Base-by-base conservation (phyloP, 345 rosid genomes). In the Conringia planisiliqua region DNA sequence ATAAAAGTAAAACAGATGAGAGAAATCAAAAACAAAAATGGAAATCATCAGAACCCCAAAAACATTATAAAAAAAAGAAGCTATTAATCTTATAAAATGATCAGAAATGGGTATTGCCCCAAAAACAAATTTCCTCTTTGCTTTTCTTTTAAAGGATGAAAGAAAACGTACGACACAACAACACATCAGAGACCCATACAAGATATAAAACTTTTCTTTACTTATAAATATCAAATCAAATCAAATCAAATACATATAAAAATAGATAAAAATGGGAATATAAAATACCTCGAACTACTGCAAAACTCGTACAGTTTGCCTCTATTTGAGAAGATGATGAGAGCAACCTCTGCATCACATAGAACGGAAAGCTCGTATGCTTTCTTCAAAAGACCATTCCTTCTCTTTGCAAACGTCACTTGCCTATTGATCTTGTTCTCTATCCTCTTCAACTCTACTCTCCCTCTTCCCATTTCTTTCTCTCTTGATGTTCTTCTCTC, bases 371-470 rank as follows among this genome's bases (percentile, higher is more conserved):
- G 97, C 92, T 94, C 98, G 73, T 89, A 94, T 54, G 98, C 98
- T 87, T 94, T 94, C 96, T 94, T 94, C 94, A 94, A 84, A 7
- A 94, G 85, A 1, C 98, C 98, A 83, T 91, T 94, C 59, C 98
- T 89, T 82, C 98, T 85, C 96, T 94, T 94, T 68, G 98, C 97
- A 85, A 94, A 94, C 71, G 98, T 94, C 71, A 94, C 98, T 81
- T 93, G 98, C 82, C 97, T 80, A 88, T 91, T 93, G 89, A 93
- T 93, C 83, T 93, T 93, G 92, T 93, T 94, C 80, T 94, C 97
- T 66, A 94, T 94, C 83, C 97, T 89, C 98, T 94, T 91, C 91
- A 94, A 75, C 82, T 94, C 98, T 67, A 94, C 98, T 83, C 97
- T 89, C 46, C 98, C 98, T 82, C 98, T 87, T 74, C 97, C 98